Conservation (phyloP, 768 basidiomycete genomes). For the Lentinula lateritia region DNA sequence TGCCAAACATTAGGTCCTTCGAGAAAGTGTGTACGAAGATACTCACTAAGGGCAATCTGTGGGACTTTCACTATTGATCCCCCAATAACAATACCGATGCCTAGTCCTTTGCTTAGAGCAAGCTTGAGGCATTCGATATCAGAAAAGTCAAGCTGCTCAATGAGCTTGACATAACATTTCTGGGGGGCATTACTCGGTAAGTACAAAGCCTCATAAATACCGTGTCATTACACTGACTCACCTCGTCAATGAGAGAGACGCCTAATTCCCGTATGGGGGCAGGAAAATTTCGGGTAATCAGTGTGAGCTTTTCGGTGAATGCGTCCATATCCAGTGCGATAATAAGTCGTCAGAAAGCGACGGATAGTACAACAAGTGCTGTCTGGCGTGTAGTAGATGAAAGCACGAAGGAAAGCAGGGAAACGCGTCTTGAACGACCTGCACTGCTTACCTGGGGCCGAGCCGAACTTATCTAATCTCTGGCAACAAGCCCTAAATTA, state of each 20-base stretch:
- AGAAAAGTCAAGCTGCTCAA: slow-evolving; percentile 75
- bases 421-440: not conserved
- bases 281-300: slow-evolving; percentile 51
- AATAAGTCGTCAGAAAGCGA: not conserved
- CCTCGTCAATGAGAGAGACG: slow-evolving; percentile 77
- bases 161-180: slow-evolving; percentile 90
- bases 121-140: slow-evolving; percentile 87
- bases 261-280: slow-evolving; percentile 81
- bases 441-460: slow-evolving; percentile 1
- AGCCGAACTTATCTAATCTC: not conserved
- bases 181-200: slow-evolving; percentile 19
- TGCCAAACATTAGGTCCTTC: slow-evolving; percentile 20
- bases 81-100: slow-evolving; percentile 87
- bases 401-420: not conserved
- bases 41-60: slow-evolving; percentile 72
- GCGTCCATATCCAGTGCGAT: not conserved
- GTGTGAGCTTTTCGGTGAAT: not conserved
- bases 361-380: not conserved
- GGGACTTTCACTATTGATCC: slow-evolving; percentile 96
- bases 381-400: not conserved
- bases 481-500: not conserved
- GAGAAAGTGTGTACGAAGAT: not conserved
- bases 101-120: slow-evolving; percentile 86
- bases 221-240: slow-evolving; percentile 19
- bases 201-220: slow-evolving; percentile 1